Base-by-base conservation (phyloP, 768 basidiomycete genomes). In the Sporobolomyces roseus region DNA sequence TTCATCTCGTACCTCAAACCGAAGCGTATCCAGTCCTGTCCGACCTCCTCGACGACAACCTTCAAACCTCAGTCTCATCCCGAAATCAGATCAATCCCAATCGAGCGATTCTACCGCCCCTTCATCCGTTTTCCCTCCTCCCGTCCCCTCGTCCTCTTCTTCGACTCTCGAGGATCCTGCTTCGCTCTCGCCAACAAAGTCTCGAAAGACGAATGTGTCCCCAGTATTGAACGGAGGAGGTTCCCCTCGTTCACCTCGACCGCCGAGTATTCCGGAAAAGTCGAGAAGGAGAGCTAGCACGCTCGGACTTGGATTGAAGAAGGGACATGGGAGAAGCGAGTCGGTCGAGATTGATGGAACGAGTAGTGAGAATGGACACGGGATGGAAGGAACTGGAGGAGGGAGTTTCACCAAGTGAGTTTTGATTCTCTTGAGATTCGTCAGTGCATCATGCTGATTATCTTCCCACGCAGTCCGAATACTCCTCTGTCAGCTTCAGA, bases 251-350 rank as follows among this genome's bases (percentile, higher is more conserved):
- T 60, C 58, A n/a, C 58, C 58, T 3, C 56, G 56, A n/a, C 64
- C 64, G 27, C 64, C 64, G 5, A 53, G 50, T n/a, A 52, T 65
- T 13, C 64, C 64, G 3, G 64, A 65, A n/a, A 65, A 65, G 38
- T 43, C 36, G 13, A 35, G 64, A 14, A 43, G 64, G 41, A n/a
- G 64, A 25, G 51, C 64, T n/a, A 60, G 56, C n/a, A 48, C 38
- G 21, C 7, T 65, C 23, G 48, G 63, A 8, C 4, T 33, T 27
- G 52, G 62, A 41, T 21, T 53, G 13, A 21, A n/a, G 43, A 23
- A 45, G 17, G 38, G 38, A 49, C n/a, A 23, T 17, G 61, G 27
- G 48, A 48, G 17, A 29, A 32, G 16, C 9, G 56, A 41, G 38
- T 41, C 38, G 38, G 17, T 9, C 10, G 38, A 41, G 38, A 41